Evolutionary conservation across 129 eudicot genomes (phyloP), one percentile per base, ranked within the genome.

Genomic region (Dittrichia graveolens): DNA sequence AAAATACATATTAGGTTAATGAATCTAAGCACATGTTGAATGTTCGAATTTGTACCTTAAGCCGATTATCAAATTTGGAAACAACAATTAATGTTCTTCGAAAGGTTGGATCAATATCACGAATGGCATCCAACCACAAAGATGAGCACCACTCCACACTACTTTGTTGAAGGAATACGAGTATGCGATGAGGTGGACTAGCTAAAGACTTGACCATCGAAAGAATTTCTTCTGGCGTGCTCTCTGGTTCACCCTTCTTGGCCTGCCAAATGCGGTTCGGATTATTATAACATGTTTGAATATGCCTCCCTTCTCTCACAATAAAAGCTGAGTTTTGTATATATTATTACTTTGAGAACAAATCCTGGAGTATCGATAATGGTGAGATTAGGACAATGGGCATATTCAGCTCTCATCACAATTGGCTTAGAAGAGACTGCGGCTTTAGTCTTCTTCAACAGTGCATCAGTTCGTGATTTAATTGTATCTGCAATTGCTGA

Each of bases 141-240:
- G 98, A 94, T 18, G 98, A 94, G 81, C 98, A 94, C 98, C 98
- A 94, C 48, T 94, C 98, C 52, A 90, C 98, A 64, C 98, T 94
- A 53, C 98, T 94, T 75, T 94, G 98, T 74, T 94, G 98, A 75
- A 94, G 98, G 81, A 90, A 94, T 80, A 94, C 79, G 46, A 94
- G 86, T 75, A 94, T 90, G 34, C 98, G 93, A 72, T 94, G 91
- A 60, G 97, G 93, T 31, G 97, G 98, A 78, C 93, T 88, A 52
- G 98, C 98, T 66, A 94, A 69, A 46, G 93, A 80, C 81, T 90
- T 94, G 80, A 94, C 98, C 98, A 90, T 94, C 38, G 97, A 87
- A 67, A 90, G 78, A 47, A 94, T 94, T 70, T 94, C 97, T 54
- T 94, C 96, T 11, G 98, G 98, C 3, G 98, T 90, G 65, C 79